These are phyloP conservation scores for Rhodotorula toruloides DNA, from an alignment of 768 basidiomycete genomes.

Conservation along the genomic window DNA sequence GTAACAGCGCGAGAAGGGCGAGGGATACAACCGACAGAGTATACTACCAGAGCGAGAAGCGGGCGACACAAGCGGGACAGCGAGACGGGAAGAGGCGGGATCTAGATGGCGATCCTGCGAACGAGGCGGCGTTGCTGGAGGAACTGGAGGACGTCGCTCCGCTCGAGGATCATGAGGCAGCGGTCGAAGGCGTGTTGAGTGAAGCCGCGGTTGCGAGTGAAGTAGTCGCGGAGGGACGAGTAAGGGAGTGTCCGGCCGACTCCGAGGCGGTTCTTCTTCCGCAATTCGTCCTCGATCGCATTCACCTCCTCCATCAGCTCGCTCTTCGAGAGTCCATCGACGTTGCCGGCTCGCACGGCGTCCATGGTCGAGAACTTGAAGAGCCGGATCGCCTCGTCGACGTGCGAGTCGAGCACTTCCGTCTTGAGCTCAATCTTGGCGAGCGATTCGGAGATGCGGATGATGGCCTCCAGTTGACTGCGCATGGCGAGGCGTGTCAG, in stretches of 20 bases:
- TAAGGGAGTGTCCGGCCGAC: conserved; percentile 98
- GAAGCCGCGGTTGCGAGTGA: conserved; percentile 51
- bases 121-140: conserved; percentile 33
- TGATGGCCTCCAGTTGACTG: conserved; percentile 94
- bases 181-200: conserved; percentile 58
- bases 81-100: too few species aligned
- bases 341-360: conserved; percentile 81
- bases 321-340: conserved; percentile 83
- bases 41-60: too few species aligned
- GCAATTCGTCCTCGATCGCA: conserved; percentile 54
- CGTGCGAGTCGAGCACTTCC: conserved; percentile 82
- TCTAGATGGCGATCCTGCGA: conserved; percentile 35
- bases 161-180: conserved; percentile 85
- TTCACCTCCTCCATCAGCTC: conserved; percentile 91
- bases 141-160: conserved; percentile 89
- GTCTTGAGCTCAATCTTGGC: conserved; percentile 88
- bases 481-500: conserved; percentile 36
- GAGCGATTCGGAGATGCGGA: conserved; percentile 94
- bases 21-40: too few species aligned
- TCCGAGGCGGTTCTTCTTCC: conserved; percentile 67
- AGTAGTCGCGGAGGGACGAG: conserved; percentile 84
- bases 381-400: conserved; percentile 93
- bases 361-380: conserved; percentile 99
- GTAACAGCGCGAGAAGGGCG: too few species aligned
- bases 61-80: too few species aligned